These are phyloP conservation scores for Aspergillus quadricinctus DNA, from an alignment of 2,329 filamentous ascomycete genomes.

Conservation along the genomic window DNA sequence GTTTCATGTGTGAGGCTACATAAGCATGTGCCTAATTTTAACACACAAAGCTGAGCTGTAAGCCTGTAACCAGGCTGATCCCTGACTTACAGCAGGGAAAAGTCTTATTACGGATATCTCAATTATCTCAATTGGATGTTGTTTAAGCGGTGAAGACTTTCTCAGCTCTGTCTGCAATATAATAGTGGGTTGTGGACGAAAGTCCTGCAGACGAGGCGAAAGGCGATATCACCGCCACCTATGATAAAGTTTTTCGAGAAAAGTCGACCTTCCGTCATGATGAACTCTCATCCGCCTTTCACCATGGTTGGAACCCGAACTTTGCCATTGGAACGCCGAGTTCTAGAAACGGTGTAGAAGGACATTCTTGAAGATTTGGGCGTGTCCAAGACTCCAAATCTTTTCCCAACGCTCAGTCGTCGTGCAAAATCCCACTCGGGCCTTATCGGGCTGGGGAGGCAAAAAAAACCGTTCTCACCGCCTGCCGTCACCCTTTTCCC, in stretches of 20 bases:
- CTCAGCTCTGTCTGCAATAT: neutral
- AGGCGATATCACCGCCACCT: neutral
- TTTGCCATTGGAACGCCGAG: neutral
- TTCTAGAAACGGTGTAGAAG: neutral
- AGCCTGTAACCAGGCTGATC: neutral
- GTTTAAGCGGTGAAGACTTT: neutral
- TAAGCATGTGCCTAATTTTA: neutral
- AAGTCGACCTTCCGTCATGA: neutral
- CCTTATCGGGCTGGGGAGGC: neutral
- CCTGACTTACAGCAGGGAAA: neutral
- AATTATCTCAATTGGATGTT: neutral
- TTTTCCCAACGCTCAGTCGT: too few relatives aligned
- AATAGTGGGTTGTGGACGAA: too few relatives aligned
- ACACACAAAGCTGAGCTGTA: neutral
- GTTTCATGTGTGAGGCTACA: neutral
- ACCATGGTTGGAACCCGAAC: neutral
- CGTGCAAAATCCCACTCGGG: neutral
- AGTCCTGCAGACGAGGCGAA: neutral
- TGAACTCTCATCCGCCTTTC: neutral
- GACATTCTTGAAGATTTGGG: neutral
- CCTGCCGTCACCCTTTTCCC: slow-evolving; percentile 1
- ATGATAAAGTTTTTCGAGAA: neutral
- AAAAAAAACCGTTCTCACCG: neutral
- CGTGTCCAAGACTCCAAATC: neutral
- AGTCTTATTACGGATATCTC: neutral